Conservation (phyloP, 345 rosid genomes). For the Ceriops zippeliana region DNA sequence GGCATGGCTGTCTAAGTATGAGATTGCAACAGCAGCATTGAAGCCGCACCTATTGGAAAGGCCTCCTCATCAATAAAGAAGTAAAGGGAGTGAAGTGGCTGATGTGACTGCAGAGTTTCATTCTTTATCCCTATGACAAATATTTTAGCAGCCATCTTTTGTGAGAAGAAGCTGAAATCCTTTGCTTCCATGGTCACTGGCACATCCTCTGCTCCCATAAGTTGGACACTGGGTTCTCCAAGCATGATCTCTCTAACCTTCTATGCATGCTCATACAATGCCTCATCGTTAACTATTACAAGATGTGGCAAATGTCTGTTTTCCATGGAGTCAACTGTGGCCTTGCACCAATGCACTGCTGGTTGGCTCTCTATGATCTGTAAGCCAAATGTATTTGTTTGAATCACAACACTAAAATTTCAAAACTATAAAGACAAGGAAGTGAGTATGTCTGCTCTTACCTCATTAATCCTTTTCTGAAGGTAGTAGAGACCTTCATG, state of each 20-base stretch:
- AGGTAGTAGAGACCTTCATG: constrained; percentile 51
- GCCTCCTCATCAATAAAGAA: constrained; percentile 58
- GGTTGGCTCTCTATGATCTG: constrained; percentile 66
- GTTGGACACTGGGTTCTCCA: constrained; percentile 53
- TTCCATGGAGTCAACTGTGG: constrained; percentile 45
- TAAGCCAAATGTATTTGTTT: neutral
- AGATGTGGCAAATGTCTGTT: constrained; percentile 49
- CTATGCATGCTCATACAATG: constrained; percentile 48
- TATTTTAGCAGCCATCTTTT: constrained; percentile 51
- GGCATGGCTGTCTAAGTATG: constrained; percentile 46
- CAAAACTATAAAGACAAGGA: neutral
- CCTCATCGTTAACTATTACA: constrained; percentile 48
- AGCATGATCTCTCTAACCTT: constrained; percentile 48
- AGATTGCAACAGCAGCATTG: constrained; percentile 56
- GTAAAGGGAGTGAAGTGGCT: constrained; percentile 54
- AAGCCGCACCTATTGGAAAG: constrained; percentile 65
- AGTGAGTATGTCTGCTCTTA: constrained; percentile 4
- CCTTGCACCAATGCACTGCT: constrained; percentile 53
- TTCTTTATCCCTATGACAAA: constrained; percentile 53
- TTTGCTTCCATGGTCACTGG: constrained; percentile 65
- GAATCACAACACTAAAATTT: neutral
- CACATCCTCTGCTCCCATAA: constrained; percentile 6
- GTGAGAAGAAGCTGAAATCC: constrained; percentile 68
- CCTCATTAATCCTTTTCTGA: constrained; percentile 51
- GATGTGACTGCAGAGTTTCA: constrained; percentile 49